Conservation (phyloP, 2,329 filamentous ascomycete species). For the Pyrenochaeta sp. region DNA sequence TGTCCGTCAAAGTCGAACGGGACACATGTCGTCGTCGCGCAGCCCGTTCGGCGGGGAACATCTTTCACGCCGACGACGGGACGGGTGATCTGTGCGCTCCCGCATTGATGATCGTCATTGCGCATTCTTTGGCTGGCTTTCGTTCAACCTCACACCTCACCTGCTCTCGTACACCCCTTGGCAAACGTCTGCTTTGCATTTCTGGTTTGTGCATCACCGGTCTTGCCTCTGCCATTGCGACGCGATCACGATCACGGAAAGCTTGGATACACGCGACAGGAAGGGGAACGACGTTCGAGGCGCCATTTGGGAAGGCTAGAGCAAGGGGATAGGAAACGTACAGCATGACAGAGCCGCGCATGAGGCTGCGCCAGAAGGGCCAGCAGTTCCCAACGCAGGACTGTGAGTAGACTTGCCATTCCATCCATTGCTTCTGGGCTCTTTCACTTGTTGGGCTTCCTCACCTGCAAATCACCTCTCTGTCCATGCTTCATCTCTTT, state of each 20-base stretch:
- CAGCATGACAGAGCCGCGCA: constrained; percentile 59
- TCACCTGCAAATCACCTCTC: neutral
- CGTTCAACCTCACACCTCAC: neutral
- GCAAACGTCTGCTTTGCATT: too few species aligned
- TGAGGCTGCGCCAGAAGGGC: constrained; percentile 57
- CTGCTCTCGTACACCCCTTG: too few species aligned
- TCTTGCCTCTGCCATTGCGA: neutral
- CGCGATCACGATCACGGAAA: neutral
- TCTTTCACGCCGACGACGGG: constrained; percentile 7
- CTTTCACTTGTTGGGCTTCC: neutral
- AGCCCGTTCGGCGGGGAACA: constrained; percentile 12
- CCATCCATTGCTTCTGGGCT: neutral
- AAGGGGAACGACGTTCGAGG: neutral
- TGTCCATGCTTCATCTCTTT: neutral
- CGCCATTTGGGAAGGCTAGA: neutral
- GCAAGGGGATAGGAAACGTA: neutral
- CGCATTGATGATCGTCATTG: constrained; percentile 4
- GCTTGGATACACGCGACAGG: neutral
- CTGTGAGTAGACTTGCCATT: constrained; percentile 37
- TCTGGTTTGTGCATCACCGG: too few species aligned
- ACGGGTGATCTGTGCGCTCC: neutral
- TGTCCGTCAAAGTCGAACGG: neutral
- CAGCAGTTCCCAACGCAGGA: constrained; percentile 56
- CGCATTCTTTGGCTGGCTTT: neutral
- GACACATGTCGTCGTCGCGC: constrained; percentile 11